A percentile compares a stretch with the other conserved stretches of the same genome.
Conservation (phyloP, 1,139 yeast species). For the Diutina siamensis region DNA sequence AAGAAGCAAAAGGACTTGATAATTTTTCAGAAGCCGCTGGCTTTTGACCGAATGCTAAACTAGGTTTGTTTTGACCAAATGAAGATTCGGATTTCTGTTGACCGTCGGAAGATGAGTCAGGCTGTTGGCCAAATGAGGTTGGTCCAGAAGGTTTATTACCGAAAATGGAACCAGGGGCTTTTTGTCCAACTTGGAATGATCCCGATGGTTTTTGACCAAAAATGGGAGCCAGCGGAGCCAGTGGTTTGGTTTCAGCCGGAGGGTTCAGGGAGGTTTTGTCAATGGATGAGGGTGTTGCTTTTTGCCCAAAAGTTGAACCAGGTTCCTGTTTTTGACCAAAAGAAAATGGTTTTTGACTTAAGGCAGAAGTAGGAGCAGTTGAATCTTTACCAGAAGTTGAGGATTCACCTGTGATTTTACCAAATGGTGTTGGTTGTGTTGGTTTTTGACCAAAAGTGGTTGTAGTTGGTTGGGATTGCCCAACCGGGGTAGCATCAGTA, state of each 20-base stretch:
- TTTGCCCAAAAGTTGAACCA: background rate
- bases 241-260: background rate
- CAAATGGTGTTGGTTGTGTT: background rate
- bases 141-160: background rate
- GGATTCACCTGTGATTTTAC: too few relatives aligned
- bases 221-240: background rate
- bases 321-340: background rate
- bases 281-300: background rate
- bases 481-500: background rate
- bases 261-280: background rate
- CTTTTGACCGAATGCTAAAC: background rate
- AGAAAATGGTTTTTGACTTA: background rate
- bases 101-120: background rate
- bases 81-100: background rate
- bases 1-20: too few relatives aligned
- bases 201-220: background rate
- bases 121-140: background rate
- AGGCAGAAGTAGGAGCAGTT: background rate
- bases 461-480: too few relatives aligned
- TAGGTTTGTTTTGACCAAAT: background rate
- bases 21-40: too few relatives aligned
- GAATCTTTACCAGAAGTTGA: background rate
- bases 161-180: too few relatives aligned
- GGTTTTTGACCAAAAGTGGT: background rate
- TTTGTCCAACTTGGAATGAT: too few relatives aligned